Conservation (phyloP, 2,329 filamentous ascomycete genomes). For the Exophiala sp. region DNA sequence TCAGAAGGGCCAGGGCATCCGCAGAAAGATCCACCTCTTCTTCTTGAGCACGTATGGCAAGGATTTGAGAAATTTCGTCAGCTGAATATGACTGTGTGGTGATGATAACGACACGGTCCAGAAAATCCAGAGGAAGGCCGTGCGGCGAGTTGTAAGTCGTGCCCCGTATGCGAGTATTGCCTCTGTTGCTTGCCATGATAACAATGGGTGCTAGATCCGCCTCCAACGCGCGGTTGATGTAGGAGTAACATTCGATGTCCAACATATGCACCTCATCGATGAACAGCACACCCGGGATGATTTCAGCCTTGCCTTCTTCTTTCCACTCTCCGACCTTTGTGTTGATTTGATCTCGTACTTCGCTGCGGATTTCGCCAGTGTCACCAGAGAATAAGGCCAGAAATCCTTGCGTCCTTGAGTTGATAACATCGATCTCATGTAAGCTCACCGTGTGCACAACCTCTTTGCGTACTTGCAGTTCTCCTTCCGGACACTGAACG, state of each 20-base stretch:
- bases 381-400: conserved; percentile 95
- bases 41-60: conserved; percentile 88
- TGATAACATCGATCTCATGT: conserved; percentile 99
- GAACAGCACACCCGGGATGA: conserved; percentile 94
- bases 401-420: conserved; percentile 97
- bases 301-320: conserved; percentile 97
- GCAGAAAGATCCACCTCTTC: conserved; percentile 90
- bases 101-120: conserved; percentile 94
- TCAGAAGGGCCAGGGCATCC: conserved; percentile 85
- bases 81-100: conserved; percentile 79
- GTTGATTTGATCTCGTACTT: conserved; percentile 98
- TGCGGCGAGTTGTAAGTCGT: conserved; percentile 93
- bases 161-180: conserved; percentile 84
- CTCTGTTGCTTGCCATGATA: conserved; percentile 98
- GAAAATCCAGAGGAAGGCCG: conserved; percentile 89
- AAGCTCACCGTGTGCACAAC: conserved; percentile 94
- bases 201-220: conserved; percentile 93
- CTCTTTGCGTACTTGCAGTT: conserved; percentile 95
- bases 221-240: conserved; percentile 94
- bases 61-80: conserved; percentile 88
- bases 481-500: conserved; percentile 93
- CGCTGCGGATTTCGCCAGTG: conserved; percentile 94
- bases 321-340: conserved; percentile 99
- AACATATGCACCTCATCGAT: conserved; percentile 99
- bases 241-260: conserved; percentile 98